Conservation (phyloP, 345 rosid genomes). For the Murraya paniculata region DNA sequence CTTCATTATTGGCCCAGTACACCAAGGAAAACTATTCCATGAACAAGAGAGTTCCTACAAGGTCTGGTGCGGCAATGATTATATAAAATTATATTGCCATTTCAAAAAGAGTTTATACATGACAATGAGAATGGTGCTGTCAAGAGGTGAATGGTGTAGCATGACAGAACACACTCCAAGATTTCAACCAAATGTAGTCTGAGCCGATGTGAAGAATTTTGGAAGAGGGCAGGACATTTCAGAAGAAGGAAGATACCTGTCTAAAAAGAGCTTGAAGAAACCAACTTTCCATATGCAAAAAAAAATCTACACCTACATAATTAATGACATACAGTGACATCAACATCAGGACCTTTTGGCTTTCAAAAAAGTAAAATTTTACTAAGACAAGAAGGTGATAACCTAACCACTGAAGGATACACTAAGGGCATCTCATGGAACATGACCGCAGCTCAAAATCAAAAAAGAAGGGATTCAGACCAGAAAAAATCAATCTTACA, state of each 20-base stretch:
- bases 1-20: not conserved
- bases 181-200: not conserved
- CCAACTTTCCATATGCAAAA: conserved; percentile 22
- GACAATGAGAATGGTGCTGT: not conserved
- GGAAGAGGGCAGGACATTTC: not conserved
- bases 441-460: not conserved
- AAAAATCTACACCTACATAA: conserved; percentile 22
- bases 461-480: not conserved
- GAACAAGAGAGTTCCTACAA: not conserved
- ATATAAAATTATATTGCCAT: not conserved
- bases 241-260: conserved; percentile 12
- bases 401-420: conserved; percentile 1
- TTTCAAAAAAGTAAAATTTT: not conserved
- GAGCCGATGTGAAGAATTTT: conserved; percentile 5
- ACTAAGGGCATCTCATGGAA: not conserved
- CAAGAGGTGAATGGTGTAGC: not conserved
- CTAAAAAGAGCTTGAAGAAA: conserved; percentile 20
- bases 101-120: not conserved
- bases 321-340: conserved; percentile 19
- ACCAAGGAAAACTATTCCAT: not conserved
- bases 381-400: not conserved
- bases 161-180: not conserved
- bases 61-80: not conserved
- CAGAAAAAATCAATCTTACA: not conserved
- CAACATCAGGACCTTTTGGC: conserved; percentile 9